Evolutionary conservation across 2,329 filamentous ascomycete species (phyloP).

Genomic region (Coleophoma cylindrospora): DNA sequence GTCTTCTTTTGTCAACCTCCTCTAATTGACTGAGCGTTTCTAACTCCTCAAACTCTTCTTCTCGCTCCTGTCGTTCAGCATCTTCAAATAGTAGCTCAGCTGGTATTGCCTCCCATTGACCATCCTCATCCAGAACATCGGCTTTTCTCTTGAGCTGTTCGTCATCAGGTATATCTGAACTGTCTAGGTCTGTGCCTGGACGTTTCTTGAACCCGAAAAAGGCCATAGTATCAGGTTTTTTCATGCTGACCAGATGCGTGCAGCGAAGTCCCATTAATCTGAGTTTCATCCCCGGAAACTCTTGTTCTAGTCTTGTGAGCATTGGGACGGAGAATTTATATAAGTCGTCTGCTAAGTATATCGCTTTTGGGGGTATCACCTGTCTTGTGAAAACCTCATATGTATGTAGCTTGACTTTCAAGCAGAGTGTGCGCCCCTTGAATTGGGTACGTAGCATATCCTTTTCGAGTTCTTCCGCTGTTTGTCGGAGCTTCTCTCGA

Average conservation of each 20-base stretch:
- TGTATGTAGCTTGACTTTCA: constrained; percentile 92
- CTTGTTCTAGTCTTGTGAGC: constrained; percentile 76
- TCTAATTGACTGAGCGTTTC: constrained; percentile 58
- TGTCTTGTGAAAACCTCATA: constrained; percentile 90
- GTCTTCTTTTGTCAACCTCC: constrained; percentile 25
- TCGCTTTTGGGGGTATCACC: constrained; percentile 65
- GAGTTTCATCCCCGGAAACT: constrained; percentile 73
- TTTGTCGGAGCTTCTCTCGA: constrained; percentile 71
- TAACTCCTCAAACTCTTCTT: constrained; percentile 56
- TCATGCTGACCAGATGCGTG: constrained; percentile 81
- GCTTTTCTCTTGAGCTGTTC: constrained; percentile 31
- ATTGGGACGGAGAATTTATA: constrained; percentile 80
- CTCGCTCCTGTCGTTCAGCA: constrained; percentile 52
- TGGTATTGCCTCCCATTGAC: constrained; percentile 64
- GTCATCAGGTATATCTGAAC: constrained; percentile 12
- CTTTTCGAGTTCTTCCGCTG: constrained; percentile 80
- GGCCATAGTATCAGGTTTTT: constrained; percentile 68
- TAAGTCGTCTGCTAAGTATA: constrained; percentile 72
- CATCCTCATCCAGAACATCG: constrained; percentile 33
- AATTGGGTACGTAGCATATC: constrained; percentile 76
- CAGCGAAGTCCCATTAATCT: constrained; percentile 85
- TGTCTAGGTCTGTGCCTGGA: constrained; percentile 11
- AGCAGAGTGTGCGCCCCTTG: constrained; percentile 83
- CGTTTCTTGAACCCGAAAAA: constrained; percentile 67
- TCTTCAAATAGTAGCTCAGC: constrained; percentile 59